Base-by-base conservation (phyloP, 805 yeast genomes). In the Sugiyamaella lignohabitans region DNA sequence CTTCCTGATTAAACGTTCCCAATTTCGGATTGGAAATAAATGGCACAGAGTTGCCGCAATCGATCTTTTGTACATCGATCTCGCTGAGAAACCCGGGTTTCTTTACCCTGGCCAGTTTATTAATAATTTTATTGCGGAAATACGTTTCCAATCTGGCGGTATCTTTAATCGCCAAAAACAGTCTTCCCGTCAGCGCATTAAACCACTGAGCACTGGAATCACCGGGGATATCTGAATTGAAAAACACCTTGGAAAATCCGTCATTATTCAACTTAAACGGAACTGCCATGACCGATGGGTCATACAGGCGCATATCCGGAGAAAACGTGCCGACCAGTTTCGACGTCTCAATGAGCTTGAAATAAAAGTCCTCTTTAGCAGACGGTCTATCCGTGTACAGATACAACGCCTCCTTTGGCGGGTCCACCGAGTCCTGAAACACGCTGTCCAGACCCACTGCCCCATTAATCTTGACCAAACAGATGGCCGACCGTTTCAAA, bases 321-420 rank as follows among this genome's bases (percentile, higher is more conserved):
- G 8, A 27, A 45, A 10, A 11, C 14, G 8, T 27, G 10, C 43
- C 34, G 47, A 39, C 17, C 3, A 66, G 64, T 50, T 82, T 84
- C 0, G 91, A 76, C 1, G 94, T 94, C 47, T 82, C 71, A n/a
- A 91, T 71, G 46, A 93, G 69, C 0, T 86, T 80, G 64, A 87
- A 88, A 61, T 91, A 93, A 84, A 96, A 82, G 61, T 91, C 96
- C 63, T 93, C 98, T 59, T 91, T 91, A 40, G 83, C 88, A 47
- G 74, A 74, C 54, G 88, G 87, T 42, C 79, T 74, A 55, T 87
- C 95, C 38, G 82, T 76, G 62, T 87, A 86, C 2, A 91, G 64
- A 62, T 75, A 91, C 56, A 76, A 76, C 4, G 73, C 60, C 47
- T 57, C 56, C n/a, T 59, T 56, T 1, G 74, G 71, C 2, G 63